Base-by-base conservation (phyloP, 345 rosid species). In the Sisymbrium irio region DNA sequence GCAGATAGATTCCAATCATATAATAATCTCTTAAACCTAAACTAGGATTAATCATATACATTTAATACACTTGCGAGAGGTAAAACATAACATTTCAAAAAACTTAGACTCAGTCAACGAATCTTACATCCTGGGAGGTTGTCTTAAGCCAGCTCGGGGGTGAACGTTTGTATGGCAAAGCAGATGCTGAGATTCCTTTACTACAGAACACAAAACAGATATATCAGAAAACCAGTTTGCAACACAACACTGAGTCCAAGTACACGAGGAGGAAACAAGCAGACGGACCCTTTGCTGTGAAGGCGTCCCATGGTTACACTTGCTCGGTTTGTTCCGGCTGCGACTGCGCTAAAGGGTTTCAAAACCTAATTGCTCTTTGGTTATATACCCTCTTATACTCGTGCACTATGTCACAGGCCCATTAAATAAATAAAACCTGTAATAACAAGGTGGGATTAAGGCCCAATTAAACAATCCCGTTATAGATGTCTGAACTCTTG, bases 131-230 rank as follows among this genome's bases (percentile, higher is more conserved):
- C 61, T 79, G 83, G 10, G 89, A 7, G 2, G 86, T 77, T 47
- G 76, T 80, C 78, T 85, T 87, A 62, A 87, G 87, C 91, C 91
- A 87, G 9, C 80, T 71, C 4, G 89, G 91, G 0, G 91, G 79
- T 3, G 85, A 73, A 3, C 89, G 67, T 81, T 85, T 85, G 73
- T 79, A 84, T 15, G 86, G 88, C 62, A 83, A 57, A 37, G 89
- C 86, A 9, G 91, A 84, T 20, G 88, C 84, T 2, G 91, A 87
- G 69, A 87, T 87, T 62, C 91, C 91, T 83, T 87, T 87, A 7
- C 81, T 78, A 65, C 56, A 58, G 3, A 39, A 45, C 62, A 65
- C 15, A 67, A 53, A 68, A 60, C 36, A 63, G 39, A 72, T 33
- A 28, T 32, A 12, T 32, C 64, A 73, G 45, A 22, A 7, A 42